Evolutionary conservation across 2,329 filamentous ascomycete species (phyloP), one percentile per base, ranked within the genome.

Genomic region (Gremmenia infestans): DNA sequence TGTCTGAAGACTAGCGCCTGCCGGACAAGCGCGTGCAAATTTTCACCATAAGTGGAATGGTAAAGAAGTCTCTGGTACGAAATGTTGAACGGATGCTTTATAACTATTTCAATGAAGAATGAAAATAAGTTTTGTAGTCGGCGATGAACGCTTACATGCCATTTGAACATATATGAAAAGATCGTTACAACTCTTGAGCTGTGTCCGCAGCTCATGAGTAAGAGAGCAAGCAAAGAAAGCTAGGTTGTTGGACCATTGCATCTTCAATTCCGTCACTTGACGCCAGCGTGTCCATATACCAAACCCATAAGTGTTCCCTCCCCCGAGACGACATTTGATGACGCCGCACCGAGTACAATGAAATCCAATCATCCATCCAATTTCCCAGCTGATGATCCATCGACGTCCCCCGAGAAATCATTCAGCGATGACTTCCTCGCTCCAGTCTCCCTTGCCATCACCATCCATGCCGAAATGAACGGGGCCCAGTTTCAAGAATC

Each of bases 401-500:
- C 45, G 14, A 23, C 6, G 28, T 9, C 12, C 11, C 11, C 45
- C 23, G 23, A 32, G 22, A 14, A 45, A 22, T 43, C 56, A 58
- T 50, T 61, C 59, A 35, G 58, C 50, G 23, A 66, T 23, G 47
- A 63, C 62, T 22, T 64, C 60, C 60, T 68, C 66, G 53, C 63
- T 67, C 63, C 65, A 68, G 55, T 68, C 68, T n/a, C 63, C 61
- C 19, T 56, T 50, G 8, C 50, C 57, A 50, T 54, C 60, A 22
- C 47, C 25, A 14, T 57, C 54, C 37, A 56, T 56, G 2, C 67
- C 64, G 36, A 55, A 61, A 53, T 67, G 63, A 23, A 68, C 65
- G 17, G 65, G 66, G 1, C 63, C 62, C 51, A 70, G 50, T 51
- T 61, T 67, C 52, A 68, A 58, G 53, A 67, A 68, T 8, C 65